Percentiles rank a stretch among this genome's conserved stretches.
Evolutionary conservation across 2,329 filamentous ascomycete genomes (phyloP).

Genomic region (Dothideomycetidae sp.): DNA sequence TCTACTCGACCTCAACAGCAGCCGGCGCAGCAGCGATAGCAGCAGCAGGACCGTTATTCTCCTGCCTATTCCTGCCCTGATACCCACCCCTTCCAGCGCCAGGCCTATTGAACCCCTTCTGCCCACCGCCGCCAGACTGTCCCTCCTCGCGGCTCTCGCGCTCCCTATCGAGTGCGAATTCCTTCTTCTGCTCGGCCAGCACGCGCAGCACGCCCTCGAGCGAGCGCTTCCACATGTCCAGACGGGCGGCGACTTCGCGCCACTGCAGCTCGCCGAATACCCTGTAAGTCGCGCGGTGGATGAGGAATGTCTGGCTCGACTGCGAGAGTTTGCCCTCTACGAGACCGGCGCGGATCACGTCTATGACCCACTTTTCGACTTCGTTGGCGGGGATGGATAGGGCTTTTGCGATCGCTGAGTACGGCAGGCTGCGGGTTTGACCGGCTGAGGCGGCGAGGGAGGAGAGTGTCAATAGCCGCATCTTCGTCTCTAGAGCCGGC

Average conservation of each 20-base stretch:
- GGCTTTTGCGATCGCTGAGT: constrained; percentile 67
- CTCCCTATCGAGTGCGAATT: constrained; percentile 63
- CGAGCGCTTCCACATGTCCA: constrained; percentile 83
- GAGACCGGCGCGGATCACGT: constrained; percentile 87
- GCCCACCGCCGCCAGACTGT: neutral
- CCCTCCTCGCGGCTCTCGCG: constrained; percentile 39
- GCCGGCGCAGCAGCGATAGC: constrained; percentile 5
- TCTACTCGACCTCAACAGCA: constrained; percentile 10
- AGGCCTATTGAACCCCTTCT: too few relatives aligned
- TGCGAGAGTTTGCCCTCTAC: constrained; percentile 95
- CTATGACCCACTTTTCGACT: constrained; percentile 97
- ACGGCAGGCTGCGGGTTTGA: constrained; percentile 75
- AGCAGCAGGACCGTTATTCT: constrained; percentile 2
- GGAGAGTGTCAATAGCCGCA: constrained; percentile 85
- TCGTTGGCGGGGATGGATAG: constrained; percentile 71
- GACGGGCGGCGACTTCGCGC: constrained; percentile 77
- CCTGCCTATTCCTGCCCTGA: constrained; percentile 1
- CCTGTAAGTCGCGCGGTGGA: constrained; percentile 90
- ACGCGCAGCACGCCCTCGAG: constrained; percentile 65
- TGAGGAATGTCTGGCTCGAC: constrained; percentile 80
- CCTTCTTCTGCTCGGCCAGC: constrained; percentile 66
- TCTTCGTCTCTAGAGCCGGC: constrained; percentile 75
- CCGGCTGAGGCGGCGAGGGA: constrained; percentile 67
- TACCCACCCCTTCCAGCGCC: constrained; percentile 6
- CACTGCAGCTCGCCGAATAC: constrained; percentile 98